Conservation (phyloP, 1,284 basidiomycete genomes). For the Malassezia nana region DNA sequence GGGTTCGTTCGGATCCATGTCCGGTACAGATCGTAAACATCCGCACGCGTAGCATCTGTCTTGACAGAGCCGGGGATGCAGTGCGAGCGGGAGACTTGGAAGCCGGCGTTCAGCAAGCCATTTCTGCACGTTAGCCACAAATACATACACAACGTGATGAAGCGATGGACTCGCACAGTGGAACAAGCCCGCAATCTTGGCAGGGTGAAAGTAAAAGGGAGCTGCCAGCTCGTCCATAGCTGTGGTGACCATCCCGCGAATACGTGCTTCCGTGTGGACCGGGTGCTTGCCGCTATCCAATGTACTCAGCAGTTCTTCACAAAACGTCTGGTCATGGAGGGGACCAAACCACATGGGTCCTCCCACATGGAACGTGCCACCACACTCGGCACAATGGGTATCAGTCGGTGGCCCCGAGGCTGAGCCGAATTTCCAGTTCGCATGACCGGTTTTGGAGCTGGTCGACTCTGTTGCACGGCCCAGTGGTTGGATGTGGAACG, state of each 20-base stretch:
- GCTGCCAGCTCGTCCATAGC: conserved; percentile 67
- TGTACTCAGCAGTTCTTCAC: conserved; percentile 64
- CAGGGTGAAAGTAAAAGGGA: conserved; percentile 86
- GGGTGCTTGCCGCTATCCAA: conserved; percentile 53
- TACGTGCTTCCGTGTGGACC: conserved; percentile 71
- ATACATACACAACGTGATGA: conserved; percentile 7
- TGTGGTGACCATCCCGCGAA: conserved; percentile 88
- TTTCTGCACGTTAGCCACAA: conserved; percentile 54
- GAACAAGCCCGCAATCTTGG: conserved; percentile 69
- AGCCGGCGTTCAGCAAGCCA: conserved; percentile 74
- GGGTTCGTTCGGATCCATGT: conserved; percentile 66
- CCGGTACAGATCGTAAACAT: conserved; percentile 72
- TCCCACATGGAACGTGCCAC: conserved; percentile 54
- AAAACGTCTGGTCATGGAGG: conserved; percentile 69
- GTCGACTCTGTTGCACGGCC: conserved; percentile 24
- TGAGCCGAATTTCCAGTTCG: conserved; percentile 54
- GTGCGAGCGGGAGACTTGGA: conserved; percentile 78
- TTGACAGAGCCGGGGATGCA: conserved; percentile 80
- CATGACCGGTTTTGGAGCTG: conserved; percentile 27
- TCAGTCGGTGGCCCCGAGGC: conserved; percentile 62
- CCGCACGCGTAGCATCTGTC: conserved; percentile 65
- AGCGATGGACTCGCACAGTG: conserved; percentile 54
- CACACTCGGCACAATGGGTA: conserved; percentile 70
- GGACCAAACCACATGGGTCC: conserved; percentile 95
- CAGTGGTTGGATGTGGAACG: conserved; percentile 31